Base-by-base conservation (phyloP, 345 rosid genomes). In the Hirschfeldia incana region DNA sequence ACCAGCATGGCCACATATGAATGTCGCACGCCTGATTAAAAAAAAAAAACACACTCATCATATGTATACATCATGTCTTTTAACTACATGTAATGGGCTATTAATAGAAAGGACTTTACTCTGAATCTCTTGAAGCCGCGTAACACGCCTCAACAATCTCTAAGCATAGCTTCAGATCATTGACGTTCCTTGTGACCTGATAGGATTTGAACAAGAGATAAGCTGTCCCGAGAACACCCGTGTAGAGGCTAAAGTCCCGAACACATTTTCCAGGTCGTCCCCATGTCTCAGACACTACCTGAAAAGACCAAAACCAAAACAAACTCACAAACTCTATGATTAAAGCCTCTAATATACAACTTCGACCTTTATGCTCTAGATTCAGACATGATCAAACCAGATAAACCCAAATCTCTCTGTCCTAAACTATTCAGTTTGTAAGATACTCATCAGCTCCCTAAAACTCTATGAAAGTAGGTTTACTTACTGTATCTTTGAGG, bases 401-500 rank as follows among this genome's bases (percentile, higher is more conserved):
- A 57, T 21, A 59, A 59, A 58, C 34, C 51, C 49, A 33, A 46
- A 46, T 46, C 55, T 46, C 6, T 4, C 6, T n/a, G 58, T 13
- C 55, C 55, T 46, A 46, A 28, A 28, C 29, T 12, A 28, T 3
- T 12, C 66, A 13, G 17, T 62, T 62, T 13, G 30, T 13, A 30
- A 8, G 9, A 28, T 11, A 11, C 16, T 28, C 3, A 61, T 28
- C 65, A 29, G 16, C 32, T 29, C 65, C 36, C 1, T 10, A 30
- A 62, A 2, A 3, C 10, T 11, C 5, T 11, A 2, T 29, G 8
- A 32, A 61, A 17, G 17, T 21, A 21, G 21, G 21, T 21, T 21
- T 21, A 21, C 21, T 62, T 83, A 93, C 98, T 13, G 84, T 88
- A 80, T 90, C 95, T 86, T 90, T 93, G 76, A 93, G 87, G 74